These are phyloP conservation scores for Candida montana DNA, from an alignment of 805 yeast genomes.

Conservation along the genomic window DNA sequence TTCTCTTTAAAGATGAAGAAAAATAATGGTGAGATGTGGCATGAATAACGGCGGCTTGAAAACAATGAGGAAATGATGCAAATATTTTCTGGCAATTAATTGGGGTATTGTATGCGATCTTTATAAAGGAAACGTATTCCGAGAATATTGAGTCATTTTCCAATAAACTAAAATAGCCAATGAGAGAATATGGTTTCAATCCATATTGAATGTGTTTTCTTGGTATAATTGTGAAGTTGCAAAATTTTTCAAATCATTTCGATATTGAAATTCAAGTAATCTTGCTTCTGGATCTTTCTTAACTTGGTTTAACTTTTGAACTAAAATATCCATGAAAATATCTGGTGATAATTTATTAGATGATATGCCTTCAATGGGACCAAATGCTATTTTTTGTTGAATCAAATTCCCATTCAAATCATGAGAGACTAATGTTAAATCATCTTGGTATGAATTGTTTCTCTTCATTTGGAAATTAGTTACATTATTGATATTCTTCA, in stretches of 20 bases:
- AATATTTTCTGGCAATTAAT: too few species aligned
- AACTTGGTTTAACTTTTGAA: conserved; percentile 5
- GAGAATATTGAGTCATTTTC: too few species aligned
- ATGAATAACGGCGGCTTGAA: too few species aligned
- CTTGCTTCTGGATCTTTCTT: conserved; percentile 12
- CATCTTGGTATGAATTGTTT: conserved; percentile 11
- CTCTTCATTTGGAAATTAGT: conserved; percentile 9
- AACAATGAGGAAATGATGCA: too few species aligned
- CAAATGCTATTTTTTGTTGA: conserved; percentile 1
- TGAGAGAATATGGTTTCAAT: not conserved
- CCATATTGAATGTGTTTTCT: conserved; percentile 1
- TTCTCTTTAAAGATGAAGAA: too few species aligned
- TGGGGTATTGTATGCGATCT: too few species aligned
- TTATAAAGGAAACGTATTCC: too few species aligned
- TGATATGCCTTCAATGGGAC: conserved; percentile 1
- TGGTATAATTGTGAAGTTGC: conserved; percentile 8
- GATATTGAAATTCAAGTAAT: conserved; percentile 14
- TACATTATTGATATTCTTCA: not conserved
- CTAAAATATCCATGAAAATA: conserved; percentile 5
- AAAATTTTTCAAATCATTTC: conserved; percentile 13
- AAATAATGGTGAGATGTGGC: too few species aligned
- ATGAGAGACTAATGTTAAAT: conserved; percentile 1
- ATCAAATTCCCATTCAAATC: conserved; percentile 1
- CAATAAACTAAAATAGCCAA: too few species aligned
- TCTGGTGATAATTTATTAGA: conserved; percentile 2